Conservation (phyloP, 2,329 filamentous ascomycete species). For the Scedosporium aurantiacum region DNA sequence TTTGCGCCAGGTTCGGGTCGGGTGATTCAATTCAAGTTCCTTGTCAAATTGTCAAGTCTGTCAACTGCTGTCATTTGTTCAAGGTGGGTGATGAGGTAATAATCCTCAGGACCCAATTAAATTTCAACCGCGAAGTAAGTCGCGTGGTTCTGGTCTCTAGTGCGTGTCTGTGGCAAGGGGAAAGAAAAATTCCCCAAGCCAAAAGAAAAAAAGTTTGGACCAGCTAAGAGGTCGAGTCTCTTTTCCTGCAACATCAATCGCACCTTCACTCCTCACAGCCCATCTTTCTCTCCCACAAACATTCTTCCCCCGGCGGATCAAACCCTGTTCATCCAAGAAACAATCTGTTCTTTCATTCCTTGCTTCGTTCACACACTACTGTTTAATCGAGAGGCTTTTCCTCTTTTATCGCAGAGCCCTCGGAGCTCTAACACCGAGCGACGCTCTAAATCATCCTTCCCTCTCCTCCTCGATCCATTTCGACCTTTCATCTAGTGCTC, state of each 20-base stretch:
- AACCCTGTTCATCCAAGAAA: too few species aligned
- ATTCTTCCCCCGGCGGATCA: not conserved
- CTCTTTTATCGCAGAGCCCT: too few species aligned
- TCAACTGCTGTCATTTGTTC: too few species aligned
- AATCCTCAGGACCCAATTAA: not conserved
- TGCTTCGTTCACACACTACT: not conserved
- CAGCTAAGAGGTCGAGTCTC: not conserved
- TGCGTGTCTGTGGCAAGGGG: not conserved
- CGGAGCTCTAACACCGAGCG: too few species aligned
- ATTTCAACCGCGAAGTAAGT: not conserved
- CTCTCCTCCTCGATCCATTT: too few species aligned
- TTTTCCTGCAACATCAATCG: not conserved
- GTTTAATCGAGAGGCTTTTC: not conserved
- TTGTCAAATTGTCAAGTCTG: too few species aligned
- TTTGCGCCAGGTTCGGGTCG: too few species aligned
- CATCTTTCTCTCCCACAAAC: not conserved
- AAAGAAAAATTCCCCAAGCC: not conserved
- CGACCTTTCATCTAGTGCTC: too few species aligned
- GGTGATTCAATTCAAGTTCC: too few species aligned
- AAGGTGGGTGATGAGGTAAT: not conserved
- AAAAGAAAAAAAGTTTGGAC: not conserved
- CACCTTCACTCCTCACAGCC: not conserved
- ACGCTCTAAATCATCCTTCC: too few species aligned
- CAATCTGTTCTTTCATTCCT: not conserved
- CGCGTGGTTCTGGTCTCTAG: conserved; percentile 4